Percentiles rank a stretch among this genome's conserved stretches.
phyloP scores from a whole-genome alignment of 2,329 filamentous ascomycete genomes.

The Aspergillus pseudotamarii region DNA sequence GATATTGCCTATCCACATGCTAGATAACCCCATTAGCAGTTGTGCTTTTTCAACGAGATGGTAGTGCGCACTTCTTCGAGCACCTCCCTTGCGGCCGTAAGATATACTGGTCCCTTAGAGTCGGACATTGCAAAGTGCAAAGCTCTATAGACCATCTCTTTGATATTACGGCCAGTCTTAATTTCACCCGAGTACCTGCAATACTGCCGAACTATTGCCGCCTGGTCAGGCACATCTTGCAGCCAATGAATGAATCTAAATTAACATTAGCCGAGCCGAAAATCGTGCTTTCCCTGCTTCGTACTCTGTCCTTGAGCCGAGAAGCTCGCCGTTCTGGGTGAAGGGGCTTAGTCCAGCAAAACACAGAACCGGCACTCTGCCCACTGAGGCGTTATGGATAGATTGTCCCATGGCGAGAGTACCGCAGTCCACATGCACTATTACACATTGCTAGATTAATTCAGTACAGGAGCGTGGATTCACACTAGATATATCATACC shows the following conservation, averaged over 20 bases:
- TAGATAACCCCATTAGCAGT: background rate
- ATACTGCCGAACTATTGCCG: conserved; percentile 76
- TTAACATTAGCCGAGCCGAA: background rate
- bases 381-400: conserved; percentile 15
- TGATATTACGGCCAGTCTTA: conserved; percentile 79
- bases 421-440: conserved; percentile 15
- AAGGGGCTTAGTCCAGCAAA: conserved; percentile 13
- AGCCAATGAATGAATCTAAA: conserved; percentile 66
- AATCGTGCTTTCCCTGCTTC: background rate
- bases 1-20: background rate
- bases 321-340: conserved; percentile 7
- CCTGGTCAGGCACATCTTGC: conserved; percentile 78
- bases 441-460: conserved; percentile 7
- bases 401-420: conserved; percentile 15
- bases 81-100: conserved; percentile 75
- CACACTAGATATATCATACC: background rate
- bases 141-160: conserved; percentile 82
- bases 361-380: conserved; percentile 13
- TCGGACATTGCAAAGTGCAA: conserved; percentile 76
- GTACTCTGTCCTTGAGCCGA: conserved; percentile 11
- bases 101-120: conserved; percentile 76
- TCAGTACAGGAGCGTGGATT: background rate
- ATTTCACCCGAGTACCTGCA: conserved; percentile 80
- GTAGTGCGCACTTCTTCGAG: conserved; percentile 55
- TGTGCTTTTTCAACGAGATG: background rate